A percentile compares a stretch with the other conserved stretches of the same genome.
These are phyloP conservation scores for Penicillium bialowiezense DNA, from an alignment of 495 filamentous ascomycete species.

Conservation along the genomic window DNA sequence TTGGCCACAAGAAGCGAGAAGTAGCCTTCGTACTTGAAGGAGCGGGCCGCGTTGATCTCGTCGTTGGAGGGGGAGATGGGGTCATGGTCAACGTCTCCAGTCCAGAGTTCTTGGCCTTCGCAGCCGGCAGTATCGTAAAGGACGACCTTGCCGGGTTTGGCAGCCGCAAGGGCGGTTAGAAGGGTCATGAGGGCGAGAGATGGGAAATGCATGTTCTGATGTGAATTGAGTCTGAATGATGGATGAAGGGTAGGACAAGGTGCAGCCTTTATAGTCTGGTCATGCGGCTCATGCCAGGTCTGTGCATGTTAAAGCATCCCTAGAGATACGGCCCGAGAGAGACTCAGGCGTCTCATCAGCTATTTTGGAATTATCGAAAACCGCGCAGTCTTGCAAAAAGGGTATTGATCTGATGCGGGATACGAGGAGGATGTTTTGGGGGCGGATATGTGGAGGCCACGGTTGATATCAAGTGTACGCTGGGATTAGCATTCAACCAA, in stretches of 20 bases:
- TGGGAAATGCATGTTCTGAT: neutral
- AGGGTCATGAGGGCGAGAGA: neutral
- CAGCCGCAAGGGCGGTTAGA: slow-evolving; percentile 1
- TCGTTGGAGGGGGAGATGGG: slow-evolving; percentile 3
- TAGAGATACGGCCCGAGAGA: too few relatives aligned
- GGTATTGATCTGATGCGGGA: neutral
- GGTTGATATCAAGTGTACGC: too few relatives aligned
- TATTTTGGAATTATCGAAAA: too few relatives aligned
- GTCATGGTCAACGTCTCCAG: slow-evolving; percentile 1
- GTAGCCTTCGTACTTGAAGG: slow-evolving; percentile 8
- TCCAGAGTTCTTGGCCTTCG: slow-evolving; percentile 1
- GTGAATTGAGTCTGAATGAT: too few relatives aligned
- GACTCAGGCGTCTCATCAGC: too few relatives aligned
- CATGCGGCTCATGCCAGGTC: too few relatives aligned
- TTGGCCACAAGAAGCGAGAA: slow-evolving; percentile 4
- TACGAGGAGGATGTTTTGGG: neutral
- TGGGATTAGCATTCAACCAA: too few relatives aligned
- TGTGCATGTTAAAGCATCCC: too few relatives aligned
- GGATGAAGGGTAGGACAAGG: too few relatives aligned
- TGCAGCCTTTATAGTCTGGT: too few relatives aligned
- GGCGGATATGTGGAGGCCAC: neutral
- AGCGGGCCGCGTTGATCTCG: slow-evolving; percentile 4
- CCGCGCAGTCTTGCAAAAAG: too few relatives aligned
- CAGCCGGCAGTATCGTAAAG: slow-evolving; percentile 6
- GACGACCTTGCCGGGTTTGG: slow-evolving; percentile 2